Percentiles rank a stretch among this genome's conserved stretches.
phyloP scores from a whole-genome alignment of 495 filamentous ascomycete species.

The Aspergillus diversus region DNA sequence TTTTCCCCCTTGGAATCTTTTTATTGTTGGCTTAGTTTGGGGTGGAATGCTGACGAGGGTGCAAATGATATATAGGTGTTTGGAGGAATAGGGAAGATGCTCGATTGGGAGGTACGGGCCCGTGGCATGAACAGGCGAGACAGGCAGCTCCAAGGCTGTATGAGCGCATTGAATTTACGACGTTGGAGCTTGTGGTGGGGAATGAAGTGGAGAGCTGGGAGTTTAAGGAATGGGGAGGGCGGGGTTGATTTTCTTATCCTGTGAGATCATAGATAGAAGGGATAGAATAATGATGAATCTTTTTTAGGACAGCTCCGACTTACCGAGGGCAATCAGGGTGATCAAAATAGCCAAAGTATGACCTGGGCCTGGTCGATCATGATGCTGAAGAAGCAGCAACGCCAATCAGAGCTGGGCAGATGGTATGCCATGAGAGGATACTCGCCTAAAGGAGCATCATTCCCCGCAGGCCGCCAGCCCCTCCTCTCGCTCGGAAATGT shows the following conservation, averaged over 20 bases:
- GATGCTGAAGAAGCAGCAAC: too few species aligned
- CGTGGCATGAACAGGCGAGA: constrained; percentile 51
- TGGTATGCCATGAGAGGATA: neutral
- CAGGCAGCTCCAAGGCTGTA: constrained; percentile 41
- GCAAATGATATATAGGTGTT: constrained; percentile 45
- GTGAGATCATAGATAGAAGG: neutral
- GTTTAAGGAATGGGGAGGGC: constrained; percentile 59
- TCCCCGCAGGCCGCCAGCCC: constrained; percentile 5
- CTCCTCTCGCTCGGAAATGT: neutral
- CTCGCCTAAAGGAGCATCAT: constrained; percentile 3
- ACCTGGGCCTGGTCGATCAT: neutral
- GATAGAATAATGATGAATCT: neutral
- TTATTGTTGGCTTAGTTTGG: neutral
- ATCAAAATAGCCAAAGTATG: too few species aligned
- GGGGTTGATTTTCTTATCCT: neutral
- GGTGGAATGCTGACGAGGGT: too few species aligned
- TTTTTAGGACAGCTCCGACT: too few species aligned
- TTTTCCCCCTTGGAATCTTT: neutral
- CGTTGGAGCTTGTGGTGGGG: constrained; percentile 60
- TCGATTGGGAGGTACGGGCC: constrained; percentile 64
- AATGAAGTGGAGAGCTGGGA: constrained; percentile 61
- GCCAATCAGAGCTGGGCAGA: too few species aligned
- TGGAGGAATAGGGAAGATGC: constrained; percentile 76
- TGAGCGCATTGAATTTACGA: constrained; percentile 61
- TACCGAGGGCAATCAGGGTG: too few species aligned